These are phyloP conservation scores for Cucumis cinereus DNA, from an alignment of 306 rosid species.

Conservation along the genomic window DNA sequence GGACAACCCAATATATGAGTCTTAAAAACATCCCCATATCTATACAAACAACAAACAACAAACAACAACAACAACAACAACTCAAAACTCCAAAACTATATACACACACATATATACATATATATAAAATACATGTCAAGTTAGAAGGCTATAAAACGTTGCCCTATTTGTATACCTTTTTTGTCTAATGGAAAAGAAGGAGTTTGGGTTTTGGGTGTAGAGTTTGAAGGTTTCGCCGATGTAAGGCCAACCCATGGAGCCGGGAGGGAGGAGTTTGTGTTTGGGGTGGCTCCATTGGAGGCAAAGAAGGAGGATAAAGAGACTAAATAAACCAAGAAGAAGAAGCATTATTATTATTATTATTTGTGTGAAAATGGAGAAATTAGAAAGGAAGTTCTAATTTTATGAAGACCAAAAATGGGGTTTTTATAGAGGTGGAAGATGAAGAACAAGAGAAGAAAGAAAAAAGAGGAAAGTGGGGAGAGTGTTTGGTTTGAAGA, in stretches of 20 bases:
- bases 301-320: conserved; percentile 19
- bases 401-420: not conserved
- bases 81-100: not conserved
- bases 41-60: conserved; percentile 11
- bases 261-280: conserved; percentile 57
- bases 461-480: too few relatives aligned
- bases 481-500: conserved; percentile 11
- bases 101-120: too few relatives aligned
- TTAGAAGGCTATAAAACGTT: not conserved
- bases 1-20: conserved; percentile 75
- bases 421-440: conserved; percentile 24
- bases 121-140: too few relatives aligned
- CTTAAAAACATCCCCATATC: conserved; percentile 79
- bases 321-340: conserved; percentile 6
- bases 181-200: conserved; percentile 57
- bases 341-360: not conserved
- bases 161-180: conserved; percentile 20
- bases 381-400: too few relatives aligned
- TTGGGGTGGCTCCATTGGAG: conserved; percentile 32
- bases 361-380: too few relatives aligned
- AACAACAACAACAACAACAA: not conserved
- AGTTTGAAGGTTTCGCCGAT: conserved; percentile 74
- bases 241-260: conserved; percentile 90
- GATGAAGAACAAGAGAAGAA: conserved; percentile 9
- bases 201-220: conserved; percentile 59